Conservation (phyloP, 2,329 filamentous ascomycete genomes). For the Cyphellophora europaea region DNA sequence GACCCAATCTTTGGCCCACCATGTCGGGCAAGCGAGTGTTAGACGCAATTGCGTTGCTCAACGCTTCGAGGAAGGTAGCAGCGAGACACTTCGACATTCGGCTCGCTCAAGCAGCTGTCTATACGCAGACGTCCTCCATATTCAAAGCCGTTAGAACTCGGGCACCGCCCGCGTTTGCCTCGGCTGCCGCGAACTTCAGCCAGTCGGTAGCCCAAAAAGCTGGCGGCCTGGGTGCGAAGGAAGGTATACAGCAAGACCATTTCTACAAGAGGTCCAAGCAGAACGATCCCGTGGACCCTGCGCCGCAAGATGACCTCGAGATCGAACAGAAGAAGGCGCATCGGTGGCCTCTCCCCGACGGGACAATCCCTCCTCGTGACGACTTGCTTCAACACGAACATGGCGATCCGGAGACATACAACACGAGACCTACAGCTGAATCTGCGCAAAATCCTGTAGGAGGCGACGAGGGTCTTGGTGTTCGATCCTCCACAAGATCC, state of each 20-base stretch:
- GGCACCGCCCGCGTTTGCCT: slow-evolving; percentile 9
- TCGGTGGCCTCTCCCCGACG: slow-evolving; percentile 38
- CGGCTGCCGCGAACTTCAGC: slow-evolving; percentile 6
- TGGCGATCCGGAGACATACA: slow-evolving; percentile 13
- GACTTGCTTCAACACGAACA: slow-evolving; percentile 9
- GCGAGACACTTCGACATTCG: slow-evolving; percentile 52
- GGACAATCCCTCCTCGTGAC: slow-evolving; percentile 33
- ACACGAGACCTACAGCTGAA: slow-evolving; percentile 19
- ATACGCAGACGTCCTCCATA: slow-evolving; percentile 54
- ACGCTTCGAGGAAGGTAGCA: slow-evolving; percentile 60
- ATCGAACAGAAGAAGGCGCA: slow-evolving; percentile 38
- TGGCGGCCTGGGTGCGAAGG: slow-evolving; percentile 9
- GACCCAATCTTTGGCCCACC: no score
- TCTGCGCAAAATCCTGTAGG: slow-evolving; percentile 19
- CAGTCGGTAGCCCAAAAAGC: slow-evolving; percentile 22
- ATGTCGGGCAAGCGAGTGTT: slow-evolving; percentile 56
- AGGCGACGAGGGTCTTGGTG: slow-evolving; percentile 24
- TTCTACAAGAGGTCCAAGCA: slow-evolving; percentile 36
- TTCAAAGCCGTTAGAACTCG: slow-evolving; percentile 51
- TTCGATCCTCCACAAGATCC: slow-evolving; percentile 29
- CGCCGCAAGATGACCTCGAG: slow-evolving; percentile 29
- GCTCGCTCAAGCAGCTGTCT: slow-evolving; percentile 52
- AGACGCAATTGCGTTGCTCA: slow-evolving; percentile 61
- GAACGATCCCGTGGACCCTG: slow-evolving; percentile 29
- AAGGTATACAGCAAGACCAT: slow-evolving; percentile 41